Evolutionary conservation across 768 basidiomycete genomes (phyloP).

Genomic region (Auricularia cornea): DNA sequence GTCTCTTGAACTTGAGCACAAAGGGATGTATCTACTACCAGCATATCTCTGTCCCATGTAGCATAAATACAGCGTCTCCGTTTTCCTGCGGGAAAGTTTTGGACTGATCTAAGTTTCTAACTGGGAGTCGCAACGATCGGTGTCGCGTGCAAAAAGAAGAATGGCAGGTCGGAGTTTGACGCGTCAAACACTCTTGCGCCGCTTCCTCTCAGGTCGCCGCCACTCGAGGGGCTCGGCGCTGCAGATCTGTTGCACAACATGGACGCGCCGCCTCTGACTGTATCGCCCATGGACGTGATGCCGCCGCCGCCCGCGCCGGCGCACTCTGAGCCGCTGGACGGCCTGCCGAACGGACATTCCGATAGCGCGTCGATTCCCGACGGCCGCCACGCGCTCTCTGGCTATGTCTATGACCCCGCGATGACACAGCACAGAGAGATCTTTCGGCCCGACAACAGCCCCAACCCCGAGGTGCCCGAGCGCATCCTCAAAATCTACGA

Average conservation of each 20-base stretch:
- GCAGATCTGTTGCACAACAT: not conserved
- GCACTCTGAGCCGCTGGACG: not conserved
- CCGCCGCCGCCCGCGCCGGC: not conserved
- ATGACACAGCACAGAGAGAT: slow-evolving; percentile 80
- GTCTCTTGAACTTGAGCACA: not conserved
- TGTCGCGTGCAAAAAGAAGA: no score
- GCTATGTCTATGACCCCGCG: slow-evolving; percentile 76
- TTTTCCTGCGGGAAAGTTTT: no score
- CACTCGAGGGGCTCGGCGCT: not conserved
- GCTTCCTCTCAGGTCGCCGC: no score
- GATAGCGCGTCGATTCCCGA: not conserved
- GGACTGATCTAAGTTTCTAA: no score
- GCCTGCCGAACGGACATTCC: not conserved
- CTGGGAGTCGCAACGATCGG: no score
- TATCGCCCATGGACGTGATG: not conserved
- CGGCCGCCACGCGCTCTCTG: slow-evolving; percentile 33
- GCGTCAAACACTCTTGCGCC: no score
- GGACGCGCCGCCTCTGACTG: not conserved
- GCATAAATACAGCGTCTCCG: not conserved
- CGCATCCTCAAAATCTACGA: slow-evolving; percentile 74
- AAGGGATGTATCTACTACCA: not conserved
- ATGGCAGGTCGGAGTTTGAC: no score
- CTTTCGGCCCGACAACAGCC: slow-evolving; percentile 36
- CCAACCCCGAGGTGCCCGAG: slow-evolving; percentile 67
- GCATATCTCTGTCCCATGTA: not conserved